Conservation (phyloP, 2,329 filamentous ascomycete genomes). For the Endothia cerciana region DNA sequence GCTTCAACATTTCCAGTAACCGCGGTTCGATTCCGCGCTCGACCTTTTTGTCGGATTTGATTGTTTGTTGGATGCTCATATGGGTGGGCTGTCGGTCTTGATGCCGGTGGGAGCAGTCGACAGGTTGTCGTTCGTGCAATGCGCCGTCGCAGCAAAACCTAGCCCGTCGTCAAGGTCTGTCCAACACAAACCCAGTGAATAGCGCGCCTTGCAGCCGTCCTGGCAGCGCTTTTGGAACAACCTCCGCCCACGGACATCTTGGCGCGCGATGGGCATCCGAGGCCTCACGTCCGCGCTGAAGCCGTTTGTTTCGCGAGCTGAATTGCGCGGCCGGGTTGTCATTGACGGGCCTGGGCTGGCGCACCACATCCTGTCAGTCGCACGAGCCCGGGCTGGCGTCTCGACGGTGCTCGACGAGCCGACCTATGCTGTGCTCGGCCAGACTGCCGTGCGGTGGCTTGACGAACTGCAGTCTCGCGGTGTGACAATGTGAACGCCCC, state of each 20-base stretch:
- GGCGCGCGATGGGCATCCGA: slow-evolving; percentile 35
- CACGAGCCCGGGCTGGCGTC: slow-evolving; percentile 13
- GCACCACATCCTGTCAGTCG: slow-evolving; percentile 33
- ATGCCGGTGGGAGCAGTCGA: background rate
- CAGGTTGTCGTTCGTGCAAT: background rate
- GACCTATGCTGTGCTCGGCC: slow-evolving; percentile 30
- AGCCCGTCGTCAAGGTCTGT: background rate
- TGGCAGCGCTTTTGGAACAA: too few relatives aligned
- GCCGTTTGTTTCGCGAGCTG: slow-evolving; percentile 31
- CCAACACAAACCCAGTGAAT: background rate
- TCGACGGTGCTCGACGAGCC: slow-evolving; percentile 32
- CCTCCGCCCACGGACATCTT: background rate
- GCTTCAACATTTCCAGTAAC: slow-evolving; percentile 1
- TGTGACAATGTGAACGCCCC: slow-evolving; percentile 26
- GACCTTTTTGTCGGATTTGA: background rate
- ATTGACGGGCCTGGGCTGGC: slow-evolving; percentile 36
- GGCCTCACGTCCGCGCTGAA: slow-evolving; percentile 32
- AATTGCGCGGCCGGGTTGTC: slow-evolving; percentile 30
- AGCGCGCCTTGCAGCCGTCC: background rate
- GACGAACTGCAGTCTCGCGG: slow-evolving; percentile 29
- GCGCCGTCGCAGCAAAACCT: background rate
- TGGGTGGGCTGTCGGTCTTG: background rate
- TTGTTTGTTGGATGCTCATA: background rate
- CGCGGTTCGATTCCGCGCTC: slow-evolving; percentile 8
- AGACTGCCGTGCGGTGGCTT: slow-evolving; percentile 31